These are phyloP conservation scores for Claviceps sp. DNA, from an alignment of 2,329 filamentous ascomycete species.

Conservation along the genomic window DNA sequence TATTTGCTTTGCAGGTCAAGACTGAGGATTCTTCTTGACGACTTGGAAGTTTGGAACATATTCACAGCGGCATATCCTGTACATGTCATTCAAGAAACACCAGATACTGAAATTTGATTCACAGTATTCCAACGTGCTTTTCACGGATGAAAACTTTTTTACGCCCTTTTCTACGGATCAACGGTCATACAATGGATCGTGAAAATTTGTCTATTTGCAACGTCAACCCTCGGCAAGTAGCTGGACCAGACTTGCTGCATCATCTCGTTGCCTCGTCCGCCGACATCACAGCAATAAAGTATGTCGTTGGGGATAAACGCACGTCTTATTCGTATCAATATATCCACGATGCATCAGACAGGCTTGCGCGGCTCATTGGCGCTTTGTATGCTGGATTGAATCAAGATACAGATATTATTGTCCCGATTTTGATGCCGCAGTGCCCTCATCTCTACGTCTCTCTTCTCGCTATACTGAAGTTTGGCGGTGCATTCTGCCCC, in stretches of 20 bases:
- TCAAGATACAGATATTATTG: conserved; percentile 30
- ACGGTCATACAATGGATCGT: conserved; percentile 12
- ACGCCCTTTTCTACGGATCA: not conserved
- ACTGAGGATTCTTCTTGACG: not conserved
- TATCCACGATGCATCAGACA: conserved; percentile 44
- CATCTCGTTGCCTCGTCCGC: conserved; percentile 41
- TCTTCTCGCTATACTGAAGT: conserved; percentile 64
- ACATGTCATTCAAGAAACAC: not conserved
- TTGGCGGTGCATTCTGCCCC: conserved; percentile 76
- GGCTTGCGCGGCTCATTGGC: conserved; percentile 38
- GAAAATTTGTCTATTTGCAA: conserved; percentile 32
- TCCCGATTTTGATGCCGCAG: conserved; percentile 70
- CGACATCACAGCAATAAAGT: conserved; percentile 18
- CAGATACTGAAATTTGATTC: not conserved
- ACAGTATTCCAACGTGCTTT: not conserved
- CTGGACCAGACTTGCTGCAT: conserved; percentile 34
- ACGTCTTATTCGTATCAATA: conserved; percentile 44
- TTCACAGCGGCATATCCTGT: not conserved
- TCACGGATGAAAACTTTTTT: not conserved
- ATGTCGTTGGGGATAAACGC: conserved; percentile 13
- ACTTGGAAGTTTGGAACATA: not conserved
- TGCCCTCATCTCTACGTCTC: conserved; percentile 65
- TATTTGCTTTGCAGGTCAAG: not conserved
- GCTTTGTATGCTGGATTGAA: conserved; percentile 3
- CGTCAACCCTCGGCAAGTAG: conserved; percentile 23